These are phyloP conservation scores for Podospora didyma DNA, from an alignment of 495 filamentous ascomycete species.

Conservation along the genomic window DNA sequence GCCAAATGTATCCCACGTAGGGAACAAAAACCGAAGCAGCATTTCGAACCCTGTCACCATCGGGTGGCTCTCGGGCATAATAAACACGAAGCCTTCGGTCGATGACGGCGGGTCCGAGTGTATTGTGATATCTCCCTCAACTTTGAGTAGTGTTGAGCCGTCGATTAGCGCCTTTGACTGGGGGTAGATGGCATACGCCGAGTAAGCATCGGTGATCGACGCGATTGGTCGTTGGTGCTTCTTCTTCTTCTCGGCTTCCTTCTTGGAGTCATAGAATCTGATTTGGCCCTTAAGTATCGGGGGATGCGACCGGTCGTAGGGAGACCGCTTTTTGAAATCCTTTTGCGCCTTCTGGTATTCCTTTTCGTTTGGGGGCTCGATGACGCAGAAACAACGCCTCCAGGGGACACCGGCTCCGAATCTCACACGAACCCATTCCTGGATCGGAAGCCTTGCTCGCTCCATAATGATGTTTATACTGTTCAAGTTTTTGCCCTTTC, in stretches of 20 bases:
- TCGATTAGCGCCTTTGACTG: conserved; percentile 91
- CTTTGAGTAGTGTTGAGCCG: conserved; percentile 87
- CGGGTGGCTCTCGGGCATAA: conserved; percentile 92
- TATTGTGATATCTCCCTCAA: conserved; percentile 87
- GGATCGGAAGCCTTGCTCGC: conserved; percentile 65
- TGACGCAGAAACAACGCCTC: conserved; percentile 94
- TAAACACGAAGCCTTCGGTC: conserved; percentile 90
- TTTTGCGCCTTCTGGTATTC: conserved; percentile 80
- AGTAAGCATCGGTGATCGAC: conserved; percentile 83
- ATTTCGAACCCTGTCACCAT: conserved; percentile 93
- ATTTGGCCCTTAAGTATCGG: conserved; percentile 78
- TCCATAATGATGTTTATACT: conserved; percentile 85
- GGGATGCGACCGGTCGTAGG: conserved; percentile 65
- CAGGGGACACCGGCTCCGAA: conserved; percentile 97
- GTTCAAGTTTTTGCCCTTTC: conserved; percentile 84
- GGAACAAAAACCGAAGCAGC: conserved; percentile 92
- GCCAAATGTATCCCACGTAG: conserved; percentile 87
- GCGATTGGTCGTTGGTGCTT: conserved; percentile 80
- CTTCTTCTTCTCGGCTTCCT: conserved; percentile 76
- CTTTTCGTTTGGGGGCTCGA: conserved; percentile 89
- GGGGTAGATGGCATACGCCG: conserved; percentile 92
- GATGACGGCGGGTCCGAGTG: conserved; percentile 68
- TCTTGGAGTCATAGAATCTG: conserved; percentile 83
- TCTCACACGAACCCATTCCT: conserved; percentile 93
- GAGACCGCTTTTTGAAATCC: conserved; percentile 75